Percentiles rank a stretch among this genome's conserved stretches.
Evolutionary conservation across 495 filamentous ascomycete species (phyloP).

Genomic region (Aspergillus sclerotioniger): DNA sequence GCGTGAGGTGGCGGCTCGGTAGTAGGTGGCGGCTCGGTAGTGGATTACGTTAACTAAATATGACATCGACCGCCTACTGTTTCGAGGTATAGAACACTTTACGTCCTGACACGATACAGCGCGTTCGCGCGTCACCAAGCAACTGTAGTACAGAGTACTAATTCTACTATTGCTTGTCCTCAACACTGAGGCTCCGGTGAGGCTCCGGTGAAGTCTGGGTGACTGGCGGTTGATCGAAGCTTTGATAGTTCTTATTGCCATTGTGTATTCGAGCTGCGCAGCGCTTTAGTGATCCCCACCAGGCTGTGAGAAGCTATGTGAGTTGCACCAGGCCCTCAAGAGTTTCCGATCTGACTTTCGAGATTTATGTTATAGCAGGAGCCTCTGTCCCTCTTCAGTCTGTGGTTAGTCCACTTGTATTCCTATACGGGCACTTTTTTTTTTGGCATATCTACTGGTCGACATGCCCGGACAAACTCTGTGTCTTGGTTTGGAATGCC

Average conservation of each 20-base stretch:
- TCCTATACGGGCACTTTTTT: too few species aligned
- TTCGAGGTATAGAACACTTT: background rate
- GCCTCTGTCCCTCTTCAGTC: too few species aligned
- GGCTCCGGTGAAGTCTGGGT: too few species aligned
- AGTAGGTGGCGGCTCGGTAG: too few species aligned
- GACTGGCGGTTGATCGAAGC: too few species aligned
- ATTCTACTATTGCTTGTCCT: background rate
- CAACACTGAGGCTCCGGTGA: background rate
- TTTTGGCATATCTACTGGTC: background rate
- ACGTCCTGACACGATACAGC: background rate
- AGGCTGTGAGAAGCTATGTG: background rate
- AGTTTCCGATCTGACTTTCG: background rate
- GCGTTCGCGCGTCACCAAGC: conserved; percentile 3
- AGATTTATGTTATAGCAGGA: background rate
- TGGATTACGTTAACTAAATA: too few species aligned
- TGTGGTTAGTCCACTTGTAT: too few species aligned
- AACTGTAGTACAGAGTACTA: background rate
- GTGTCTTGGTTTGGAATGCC: background rate
- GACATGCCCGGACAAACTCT: background rate
- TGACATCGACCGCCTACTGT: conserved; percentile 12
- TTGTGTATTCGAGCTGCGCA: background rate
- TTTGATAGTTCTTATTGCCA: background rate
- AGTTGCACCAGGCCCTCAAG: background rate
- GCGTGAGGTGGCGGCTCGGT: too few species aligned
- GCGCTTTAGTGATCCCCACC: background rate